Evolutionary conservation across 1,284 basidiomycete genomes (phyloP).

Genomic region (Lignosus rhinocerotis): DNA sequence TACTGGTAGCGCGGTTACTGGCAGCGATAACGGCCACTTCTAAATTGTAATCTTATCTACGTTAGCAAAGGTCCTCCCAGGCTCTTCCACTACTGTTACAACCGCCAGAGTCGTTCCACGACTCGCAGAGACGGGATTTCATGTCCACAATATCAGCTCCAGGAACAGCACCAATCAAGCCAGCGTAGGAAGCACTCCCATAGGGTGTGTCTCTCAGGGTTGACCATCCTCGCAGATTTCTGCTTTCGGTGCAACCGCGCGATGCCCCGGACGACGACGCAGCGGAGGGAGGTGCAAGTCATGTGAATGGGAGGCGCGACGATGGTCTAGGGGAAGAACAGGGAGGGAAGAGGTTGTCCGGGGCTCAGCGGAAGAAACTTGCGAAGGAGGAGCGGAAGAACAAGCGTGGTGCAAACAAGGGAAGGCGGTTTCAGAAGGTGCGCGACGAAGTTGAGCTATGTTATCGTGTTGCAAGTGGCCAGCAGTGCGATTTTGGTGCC

Average conservation of each 20-base stretch:
- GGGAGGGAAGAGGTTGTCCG: conserved; percentile 29
- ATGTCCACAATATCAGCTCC: conserved; percentile 22
- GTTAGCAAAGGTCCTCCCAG: no score
- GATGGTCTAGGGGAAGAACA: conserved; percentile 29
- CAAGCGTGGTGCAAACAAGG: conserved; percentile 78
- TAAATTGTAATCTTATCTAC: no score
- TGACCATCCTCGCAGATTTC: conserved; percentile 46
- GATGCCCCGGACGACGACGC: conserved; percentile 70
- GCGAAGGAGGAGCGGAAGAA: conserved; percentile 70
- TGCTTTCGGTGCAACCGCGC: conserved; percentile 45
- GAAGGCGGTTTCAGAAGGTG: conserved; percentile 68
- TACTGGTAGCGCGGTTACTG: no score
- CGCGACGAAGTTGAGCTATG: conserved; percentile 77
- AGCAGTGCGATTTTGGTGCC: conserved; percentile 62
- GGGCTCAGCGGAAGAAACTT: conserved; percentile 45
- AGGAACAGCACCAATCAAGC: conserved; percentile 75
- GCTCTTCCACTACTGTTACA: no score
- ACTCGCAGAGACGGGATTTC: background rate
- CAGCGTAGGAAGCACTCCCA: conserved; percentile 53
- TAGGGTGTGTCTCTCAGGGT: background rate
- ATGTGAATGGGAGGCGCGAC: conserved; percentile 31
- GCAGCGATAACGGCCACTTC: no score
- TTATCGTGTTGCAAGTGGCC: conserved; percentile 67
- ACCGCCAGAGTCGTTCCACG: no score
- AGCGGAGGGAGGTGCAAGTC: conserved; percentile 64